Evolutionary conservation across 2,329 filamentous ascomycete genomes (phyloP).

Genomic region (Didymellaceae sp.): DNA sequence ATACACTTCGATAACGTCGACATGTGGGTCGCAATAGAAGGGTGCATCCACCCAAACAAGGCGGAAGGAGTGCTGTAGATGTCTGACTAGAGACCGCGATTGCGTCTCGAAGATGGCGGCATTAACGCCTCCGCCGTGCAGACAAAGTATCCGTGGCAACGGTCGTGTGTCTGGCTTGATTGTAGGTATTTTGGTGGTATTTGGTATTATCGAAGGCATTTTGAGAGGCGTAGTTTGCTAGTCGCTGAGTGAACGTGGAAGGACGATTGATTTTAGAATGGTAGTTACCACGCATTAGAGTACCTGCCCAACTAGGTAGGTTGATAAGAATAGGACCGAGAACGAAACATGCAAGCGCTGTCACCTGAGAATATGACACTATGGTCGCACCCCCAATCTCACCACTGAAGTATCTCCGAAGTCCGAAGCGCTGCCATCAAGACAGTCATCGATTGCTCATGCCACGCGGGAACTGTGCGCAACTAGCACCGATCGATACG

Average conservation of each 20-base stretch:
- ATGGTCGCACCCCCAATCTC: conserved; percentile 7
- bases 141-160: conserved; percentile 74
- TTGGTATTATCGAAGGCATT: conserved; percentile 12
- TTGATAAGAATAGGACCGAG: neutral
- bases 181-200: conserved; percentile 31
- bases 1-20: conserved; percentile 70
- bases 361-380: conserved; percentile 15
- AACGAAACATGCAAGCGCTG: conserved; percentile 1
- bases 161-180: conserved; percentile 32
- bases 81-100: conserved; percentile 62
- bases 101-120: conserved; percentile 72
- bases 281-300: no score
- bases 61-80: conserved; percentile 66
- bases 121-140: conserved; percentile 81
- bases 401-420: conserved; percentile 1
- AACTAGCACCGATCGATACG: no score
- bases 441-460: neutral
- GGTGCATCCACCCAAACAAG: conserved; percentile 76
- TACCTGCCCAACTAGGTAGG: neutral
- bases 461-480: neutral
- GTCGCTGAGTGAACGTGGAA: no score
- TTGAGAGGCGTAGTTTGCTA: neutral
- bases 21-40: conserved; percentile 66
- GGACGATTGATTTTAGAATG: no score
- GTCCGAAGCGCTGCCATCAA: conserved; percentile 5